A percentile compares a stretch with the other conserved stretches of the same genome.
phyloP scores from a whole-genome alignment of 73 alveolate genomes.

The Paraurostyla sp. region DNA sequence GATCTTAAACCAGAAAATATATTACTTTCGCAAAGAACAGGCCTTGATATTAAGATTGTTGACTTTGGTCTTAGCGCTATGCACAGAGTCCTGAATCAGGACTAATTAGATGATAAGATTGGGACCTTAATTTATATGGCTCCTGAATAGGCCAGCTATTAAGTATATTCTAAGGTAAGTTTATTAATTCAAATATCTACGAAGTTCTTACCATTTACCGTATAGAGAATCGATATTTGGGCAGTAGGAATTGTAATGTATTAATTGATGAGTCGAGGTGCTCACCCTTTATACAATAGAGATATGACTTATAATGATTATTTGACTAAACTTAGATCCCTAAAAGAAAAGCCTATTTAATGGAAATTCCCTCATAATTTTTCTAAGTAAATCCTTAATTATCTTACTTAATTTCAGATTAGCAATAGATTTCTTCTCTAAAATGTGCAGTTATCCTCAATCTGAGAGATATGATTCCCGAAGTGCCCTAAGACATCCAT shows the following conservation, averaged over 20 bases:
- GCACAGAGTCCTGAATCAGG: neutral
- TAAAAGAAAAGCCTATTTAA: neutral
- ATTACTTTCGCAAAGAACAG: slow-evolving; percentile 1
- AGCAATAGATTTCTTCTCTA: slow-evolving; percentile 51
- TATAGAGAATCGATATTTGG: slow-evolving; percentile 63
- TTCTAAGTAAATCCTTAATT: neutral
- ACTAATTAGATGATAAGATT: slow-evolving; percentile 48
- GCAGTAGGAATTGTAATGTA: slow-evolving; percentile 67
- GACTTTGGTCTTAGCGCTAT: slow-evolving; percentile 69
- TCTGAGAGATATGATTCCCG: slow-evolving; percentile 50
- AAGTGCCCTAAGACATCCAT: slow-evolving; percentile 69
- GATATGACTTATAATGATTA: slow-evolving; percentile 50
- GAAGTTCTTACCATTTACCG: neutral
- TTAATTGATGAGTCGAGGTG: slow-evolving; percentile 33
- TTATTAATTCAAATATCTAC: no score
- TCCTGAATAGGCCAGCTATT: slow-evolving; percentile 64
- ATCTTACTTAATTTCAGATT: neutral
- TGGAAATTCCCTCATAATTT: slow-evolving; percentile 33
- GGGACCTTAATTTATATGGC: slow-evolving; percentile 76
- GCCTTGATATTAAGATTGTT: slow-evolving; percentile 58
- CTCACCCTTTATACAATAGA: slow-evolving; percentile 38
- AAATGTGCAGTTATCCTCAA: slow-evolving; percentile 56
- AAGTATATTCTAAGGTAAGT: slow-evolving; percentile 53
- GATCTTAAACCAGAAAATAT: slow-evolving; percentile 78
- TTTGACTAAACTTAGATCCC: slow-evolving; percentile 3